Conservation (phyloP, 2,329 filamentous ascomycete genomes). For the Hymenoscyphus fraxineus region DNA sequence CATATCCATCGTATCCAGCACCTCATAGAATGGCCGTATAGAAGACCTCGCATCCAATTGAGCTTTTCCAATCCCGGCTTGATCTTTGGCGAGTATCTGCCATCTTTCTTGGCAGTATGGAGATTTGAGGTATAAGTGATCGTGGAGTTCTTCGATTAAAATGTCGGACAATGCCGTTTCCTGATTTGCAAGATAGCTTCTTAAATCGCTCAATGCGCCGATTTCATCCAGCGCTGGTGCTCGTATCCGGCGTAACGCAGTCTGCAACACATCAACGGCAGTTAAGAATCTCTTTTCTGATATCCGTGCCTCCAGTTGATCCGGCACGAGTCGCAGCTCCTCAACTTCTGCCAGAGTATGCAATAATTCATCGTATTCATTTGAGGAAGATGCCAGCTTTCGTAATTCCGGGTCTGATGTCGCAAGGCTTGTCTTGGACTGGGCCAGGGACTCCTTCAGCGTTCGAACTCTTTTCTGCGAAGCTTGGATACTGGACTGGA, state of each 20-base stretch:
- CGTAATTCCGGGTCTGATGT: slow-evolving; percentile 87
- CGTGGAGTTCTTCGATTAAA: slow-evolving; percentile 92
- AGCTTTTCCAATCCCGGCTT: slow-evolving; percentile 45
- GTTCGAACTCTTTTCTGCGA: slow-evolving; percentile 82
- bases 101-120: slow-evolving; percentile 96
- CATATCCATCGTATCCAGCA: slow-evolving; percentile 59
- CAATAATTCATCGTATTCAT: slow-evolving; percentile 85
- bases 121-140: slow-evolving; percentile 95
- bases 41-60: slow-evolving; percentile 44
- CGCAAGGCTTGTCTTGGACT: slow-evolving; percentile 76
- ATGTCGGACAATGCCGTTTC: slow-evolving; percentile 91
- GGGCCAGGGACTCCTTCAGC: slow-evolving; percentile 77
- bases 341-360: slow-evolving; percentile 81
- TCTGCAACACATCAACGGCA: slow-evolving; percentile 88
- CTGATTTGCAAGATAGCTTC: slow-evolving; percentile 87
- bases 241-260: slow-evolving; percentile 76
- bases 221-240: slow-evolving; percentile 90
- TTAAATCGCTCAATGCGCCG: slow-evolving; percentile 79
- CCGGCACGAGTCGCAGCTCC: slow-evolving; percentile 81
- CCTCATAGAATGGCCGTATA: slow-evolving; percentile 50
- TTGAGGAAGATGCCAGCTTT: slow-evolving; percentile 80
- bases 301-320: slow-evolving; percentile 89
- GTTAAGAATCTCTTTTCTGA: slow-evolving; percentile 94
- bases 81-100: slow-evolving; percentile 73
- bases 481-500: slow-evolving; percentile 84